Percentiles rank a stretch among this genome's conserved stretches.
Evolutionary conservation across 108 stramenopile species (phyloP).

Genomic region (Nitzschia sp.): DNA sequence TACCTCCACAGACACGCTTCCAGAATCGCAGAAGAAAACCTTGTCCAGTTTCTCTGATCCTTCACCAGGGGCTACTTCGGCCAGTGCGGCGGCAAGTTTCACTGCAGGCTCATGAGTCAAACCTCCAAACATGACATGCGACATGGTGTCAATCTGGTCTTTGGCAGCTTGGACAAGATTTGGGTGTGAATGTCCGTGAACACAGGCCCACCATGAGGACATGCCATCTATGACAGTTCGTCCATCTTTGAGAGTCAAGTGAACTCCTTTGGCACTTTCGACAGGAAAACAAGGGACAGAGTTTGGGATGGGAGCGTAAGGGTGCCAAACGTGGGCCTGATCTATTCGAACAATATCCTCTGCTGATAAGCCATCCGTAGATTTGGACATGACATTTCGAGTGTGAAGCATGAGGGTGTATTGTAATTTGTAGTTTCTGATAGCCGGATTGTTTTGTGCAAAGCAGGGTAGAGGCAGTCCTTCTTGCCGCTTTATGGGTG

Average conservation of each 20-base stretch:
- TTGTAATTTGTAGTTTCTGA: too few species aligned
- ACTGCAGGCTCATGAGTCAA: conserved; percentile 81
- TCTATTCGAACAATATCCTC: conserved; percentile 38
- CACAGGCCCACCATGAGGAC: conserved; percentile 86
- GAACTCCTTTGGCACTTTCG: conserved; percentile 51
- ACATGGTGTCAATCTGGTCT: conserved; percentile 60
- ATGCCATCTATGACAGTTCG: conserved; percentile 78
- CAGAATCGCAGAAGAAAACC: conserved; percentile 79
- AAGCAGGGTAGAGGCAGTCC: too few species aligned
- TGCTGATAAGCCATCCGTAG: neutral
- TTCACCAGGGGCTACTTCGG: conserved; percentile 24
- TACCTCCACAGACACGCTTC: conserved; percentile 78
- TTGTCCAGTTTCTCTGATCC: conserved; percentile 48
- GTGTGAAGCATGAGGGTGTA: too few species aligned
- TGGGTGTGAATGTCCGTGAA: conserved; percentile 82
- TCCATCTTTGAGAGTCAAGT: conserved; percentile 61
- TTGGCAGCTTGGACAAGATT: conserved; percentile 64
- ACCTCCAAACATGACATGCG: conserved; percentile 92
- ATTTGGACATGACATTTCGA: too few species aligned
- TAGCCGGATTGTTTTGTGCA: too few species aligned
- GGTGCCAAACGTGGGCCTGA: conserved; percentile 74
- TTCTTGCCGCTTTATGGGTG: too few species aligned
- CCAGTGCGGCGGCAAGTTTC: conserved; percentile 44
- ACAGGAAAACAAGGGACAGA: conserved; percentile 63
- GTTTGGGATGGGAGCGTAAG: conserved; percentile 78